These are phyloP conservation scores for Fusarium xyrophilum DNA, from an alignment of 2,329 filamentous ascomycete species.

Conservation along the genomic window DNA sequence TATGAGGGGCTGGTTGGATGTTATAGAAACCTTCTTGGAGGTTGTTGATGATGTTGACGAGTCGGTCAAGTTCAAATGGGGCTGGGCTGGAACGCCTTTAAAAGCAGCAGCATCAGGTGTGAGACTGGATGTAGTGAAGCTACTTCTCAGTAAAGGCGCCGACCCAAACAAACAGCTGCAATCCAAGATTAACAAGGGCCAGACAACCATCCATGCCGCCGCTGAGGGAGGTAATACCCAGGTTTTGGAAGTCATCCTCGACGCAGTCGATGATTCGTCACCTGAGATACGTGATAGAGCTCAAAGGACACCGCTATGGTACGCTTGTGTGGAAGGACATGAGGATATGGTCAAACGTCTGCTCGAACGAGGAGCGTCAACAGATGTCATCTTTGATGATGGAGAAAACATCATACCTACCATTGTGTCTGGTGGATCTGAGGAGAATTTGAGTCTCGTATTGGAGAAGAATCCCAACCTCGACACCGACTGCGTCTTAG, in stretches of 20 bases:
- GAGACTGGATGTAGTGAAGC: conserved; percentile 4
- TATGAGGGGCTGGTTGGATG: conserved; percentile 5
- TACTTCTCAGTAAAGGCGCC: conserved; percentile 20
- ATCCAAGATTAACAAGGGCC: conserved; percentile 15
- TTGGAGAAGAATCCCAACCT: conserved; percentile 22
- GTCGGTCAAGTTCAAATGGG: conserved; percentile 32
- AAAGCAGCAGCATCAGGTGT: conserved; percentile 17
- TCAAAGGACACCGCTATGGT: conserved; percentile 22
- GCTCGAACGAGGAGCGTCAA: conserved; percentile 18
- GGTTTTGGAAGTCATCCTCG: conserved; percentile 15
- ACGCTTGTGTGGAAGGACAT: conserved; percentile 16
- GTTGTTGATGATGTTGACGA: conserved; percentile 6
- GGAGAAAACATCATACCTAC: conserved; percentile 19
- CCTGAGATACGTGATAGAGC: conserved; percentile 20
- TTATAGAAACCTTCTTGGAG: conserved; percentile 20
- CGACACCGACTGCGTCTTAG: conserved; percentile 13
- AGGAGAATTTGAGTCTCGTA: conserved; percentile 15
- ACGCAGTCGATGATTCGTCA: not conserved
- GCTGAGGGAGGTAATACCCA: conserved; percentile 23
- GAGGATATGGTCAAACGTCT: conserved; percentile 28
- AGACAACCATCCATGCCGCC: conserved; percentile 22
- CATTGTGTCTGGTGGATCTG: conserved; percentile 21
- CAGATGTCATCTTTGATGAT: conserved; percentile 2
- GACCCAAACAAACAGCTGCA: conserved; percentile 20
- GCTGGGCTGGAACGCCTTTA: conserved; percentile 19